A percentile compares a stretch with the other conserved stretches of the same genome.
phyloP scores from a whole-genome alignment of 1,284 basidiomycete species.

The Fomitopsis betulina region DNA sequence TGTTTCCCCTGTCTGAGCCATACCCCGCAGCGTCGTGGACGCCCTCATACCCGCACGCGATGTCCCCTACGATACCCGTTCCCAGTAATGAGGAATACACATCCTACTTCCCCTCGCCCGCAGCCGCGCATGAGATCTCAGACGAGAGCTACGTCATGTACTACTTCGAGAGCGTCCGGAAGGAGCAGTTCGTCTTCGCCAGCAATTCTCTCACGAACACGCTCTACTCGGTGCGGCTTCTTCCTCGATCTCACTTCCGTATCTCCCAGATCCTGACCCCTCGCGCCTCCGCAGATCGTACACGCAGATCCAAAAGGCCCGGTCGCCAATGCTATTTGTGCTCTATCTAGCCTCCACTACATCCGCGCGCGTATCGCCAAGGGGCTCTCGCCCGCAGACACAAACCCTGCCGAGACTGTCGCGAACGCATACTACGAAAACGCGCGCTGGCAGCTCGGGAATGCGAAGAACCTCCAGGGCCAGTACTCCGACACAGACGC shows the following conservation, averaged over 20 bases:
- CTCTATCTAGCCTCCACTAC: slow-evolving; percentile 69
- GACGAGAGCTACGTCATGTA: slow-evolving; percentile 50
- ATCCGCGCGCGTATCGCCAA: slow-evolving; percentile 56
- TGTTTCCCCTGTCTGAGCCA: background rate
- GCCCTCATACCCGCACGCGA: slow-evolving; percentile 8
- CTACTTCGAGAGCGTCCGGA: slow-evolving; percentile 64
- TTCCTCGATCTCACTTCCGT: background rate
- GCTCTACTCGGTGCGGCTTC: slow-evolving; percentile 47
- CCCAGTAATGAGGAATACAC: slow-evolving; percentile 8
- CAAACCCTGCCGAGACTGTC: slow-evolving; percentile 50
- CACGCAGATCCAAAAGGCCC: slow-evolving; percentile 62
- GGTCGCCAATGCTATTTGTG: slow-evolving; percentile 66
- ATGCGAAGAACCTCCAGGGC: slow-evolving; percentile 44
- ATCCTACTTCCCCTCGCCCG: slow-evolving; percentile 5
- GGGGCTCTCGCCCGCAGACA: slow-evolving; percentile 50
- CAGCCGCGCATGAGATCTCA: slow-evolving; percentile 5
- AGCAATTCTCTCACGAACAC: slow-evolving; percentile 51
- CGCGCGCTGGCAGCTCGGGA: slow-evolving; percentile 49
- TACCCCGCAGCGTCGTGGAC: background rate
- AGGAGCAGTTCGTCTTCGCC: slow-evolving; percentile 54
- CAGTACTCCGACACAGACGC: slow-evolving; percentile 62
- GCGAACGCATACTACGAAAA: slow-evolving; percentile 65
- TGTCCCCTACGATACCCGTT: slow-evolving; percentile 14
- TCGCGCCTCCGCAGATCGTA: slow-evolving; percentile 42
- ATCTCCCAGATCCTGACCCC: slow-evolving; percentile 7